Conservation (phyloP, 805 yeast species). For the Kuraishia hungarica region DNA sequence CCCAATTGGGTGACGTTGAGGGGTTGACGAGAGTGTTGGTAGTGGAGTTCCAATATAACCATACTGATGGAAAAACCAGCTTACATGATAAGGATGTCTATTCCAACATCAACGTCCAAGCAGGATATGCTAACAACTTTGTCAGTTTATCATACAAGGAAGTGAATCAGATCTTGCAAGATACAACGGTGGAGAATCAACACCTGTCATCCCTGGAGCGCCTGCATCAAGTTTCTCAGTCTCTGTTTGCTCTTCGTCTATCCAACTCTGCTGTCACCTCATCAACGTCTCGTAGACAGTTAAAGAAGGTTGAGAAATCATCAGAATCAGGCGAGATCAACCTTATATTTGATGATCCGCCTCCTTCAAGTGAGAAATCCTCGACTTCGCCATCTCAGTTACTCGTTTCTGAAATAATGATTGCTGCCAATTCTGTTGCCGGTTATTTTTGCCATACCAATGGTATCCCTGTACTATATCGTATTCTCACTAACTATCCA, state of each 20-base stretch:
- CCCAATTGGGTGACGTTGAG: conserved; percentile 17
- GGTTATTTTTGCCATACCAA: conserved; percentile 36
- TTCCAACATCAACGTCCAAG: conserved; percentile 32
- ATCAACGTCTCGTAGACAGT: neutral
- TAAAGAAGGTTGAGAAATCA: neutral
- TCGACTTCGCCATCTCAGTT: neutral
- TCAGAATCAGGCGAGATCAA: neutral
- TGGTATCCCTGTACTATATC: conserved; percentile 44
- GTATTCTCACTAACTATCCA: conserved; percentile 20
- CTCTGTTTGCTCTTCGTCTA: neutral
- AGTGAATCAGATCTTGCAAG: conserved; percentile 40
- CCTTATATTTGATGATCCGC: neutral
- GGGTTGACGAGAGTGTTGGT: neutral
- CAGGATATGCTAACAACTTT: conserved; percentile 35
- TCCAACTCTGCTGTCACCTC: conserved; percentile 7
- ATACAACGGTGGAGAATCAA: neutral
- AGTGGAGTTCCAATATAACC: neutral
- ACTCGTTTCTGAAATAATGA: conserved; percentile 81
- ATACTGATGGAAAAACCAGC: neutral
- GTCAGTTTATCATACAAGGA: conserved; percentile 52
- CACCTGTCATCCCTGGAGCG: conserved; percentile 19
- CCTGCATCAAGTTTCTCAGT: conserved; percentile 2
- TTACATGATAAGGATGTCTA: neutral
- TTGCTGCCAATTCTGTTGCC: conserved; percentile 60
- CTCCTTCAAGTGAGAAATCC: neutral